Evolutionary conservation across 2,329 filamentous ascomycete genomes (phyloP).

Genomic region (Scedosporium dehoogii): DNA sequence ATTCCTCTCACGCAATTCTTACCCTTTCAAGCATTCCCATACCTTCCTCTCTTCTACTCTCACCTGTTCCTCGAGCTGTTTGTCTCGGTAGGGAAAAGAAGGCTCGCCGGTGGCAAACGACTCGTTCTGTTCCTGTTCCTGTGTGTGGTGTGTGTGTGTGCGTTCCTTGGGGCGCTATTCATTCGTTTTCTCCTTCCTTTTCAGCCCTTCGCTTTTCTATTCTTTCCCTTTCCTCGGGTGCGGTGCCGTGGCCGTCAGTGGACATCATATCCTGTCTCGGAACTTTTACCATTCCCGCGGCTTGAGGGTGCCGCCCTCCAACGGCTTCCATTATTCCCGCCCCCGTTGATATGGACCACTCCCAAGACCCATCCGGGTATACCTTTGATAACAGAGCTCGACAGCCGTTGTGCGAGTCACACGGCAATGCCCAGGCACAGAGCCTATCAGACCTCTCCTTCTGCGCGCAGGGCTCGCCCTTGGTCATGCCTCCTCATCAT

Average conservation of each 20-base stretch:
- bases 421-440: slow-evolving; percentile 39
- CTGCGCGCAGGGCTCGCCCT: slow-evolving; percentile 33
- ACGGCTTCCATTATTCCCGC: background rate
- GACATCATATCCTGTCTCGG: background rate
- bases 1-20: background rate
- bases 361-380: background rate
- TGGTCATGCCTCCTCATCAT: slow-evolving; percentile 32
- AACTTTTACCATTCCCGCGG: background rate
- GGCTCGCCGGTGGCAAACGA: background rate
- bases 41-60: background rate
- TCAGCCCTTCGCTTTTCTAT: too few relatives aligned
- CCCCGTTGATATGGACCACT: background rate
- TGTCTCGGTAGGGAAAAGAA: background rate
- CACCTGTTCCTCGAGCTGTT: background rate
- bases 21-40: background rate
- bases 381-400: slow-evolving; percentile 12
- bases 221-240: too few relatives aligned
- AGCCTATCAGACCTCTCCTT: slow-evolving; percentile 24
- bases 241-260: background rate
- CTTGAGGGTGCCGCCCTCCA: background rate
- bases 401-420: slow-evolving; percentile 41
- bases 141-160: too few relatives aligned
- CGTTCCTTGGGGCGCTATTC: too few relatives aligned
- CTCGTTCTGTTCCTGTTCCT: too few relatives aligned
- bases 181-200: too few relatives aligned